Evolutionary conservation across 1,284 basidiomycete species (phyloP).

Genomic region (Taiwanofungus camphoratus): DNA sequence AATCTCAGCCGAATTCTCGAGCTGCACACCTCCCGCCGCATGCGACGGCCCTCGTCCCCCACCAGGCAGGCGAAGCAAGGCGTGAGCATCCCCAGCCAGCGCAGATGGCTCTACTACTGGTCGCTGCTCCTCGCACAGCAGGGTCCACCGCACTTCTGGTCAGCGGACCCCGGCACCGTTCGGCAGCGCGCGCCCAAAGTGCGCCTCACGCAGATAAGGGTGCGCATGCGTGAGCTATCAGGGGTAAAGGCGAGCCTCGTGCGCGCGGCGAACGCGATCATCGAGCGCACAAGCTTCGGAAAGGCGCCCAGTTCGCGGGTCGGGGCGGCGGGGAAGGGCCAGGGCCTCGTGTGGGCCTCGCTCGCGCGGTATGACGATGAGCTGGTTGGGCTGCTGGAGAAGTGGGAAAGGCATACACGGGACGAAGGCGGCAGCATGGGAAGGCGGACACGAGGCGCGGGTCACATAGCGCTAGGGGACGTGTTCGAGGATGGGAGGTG

Average conservation of each 20-base stretch:
- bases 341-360: slow-evolving; percentile 62
- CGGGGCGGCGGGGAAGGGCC: slow-evolving; percentile 18
- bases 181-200: slow-evolving; percentile 24
- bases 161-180: slow-evolving; percentile 16
- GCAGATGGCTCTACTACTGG: slow-evolving; percentile 72
- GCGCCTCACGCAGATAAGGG: slow-evolving; percentile 43
- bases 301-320: slow-evolving; percentile 21
- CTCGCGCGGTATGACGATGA: slow-evolving; percentile 73
- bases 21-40: slow-evolving; percentile 63
- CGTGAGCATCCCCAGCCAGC: slow-evolving; percentile 72
- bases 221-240: slow-evolving; percentile 55
- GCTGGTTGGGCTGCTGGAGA: slow-evolving; percentile 55
- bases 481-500: slow-evolving; percentile 51
- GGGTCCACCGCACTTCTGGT: slow-evolving; percentile 47
- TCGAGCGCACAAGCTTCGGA: slow-evolving; percentile 37
- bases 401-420: slow-evolving; percentile 52
- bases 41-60: slow-evolving; percentile 47
- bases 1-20: slow-evolving; percentile 55
- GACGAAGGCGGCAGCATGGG: slow-evolving; percentile 36
- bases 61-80: slow-evolving; percentile 50
- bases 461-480: slow-evolving; percentile 31
- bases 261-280: slow-evolving; percentile 48
- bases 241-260: slow-evolving; percentile 45
- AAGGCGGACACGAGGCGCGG: slow-evolving; percentile 30
- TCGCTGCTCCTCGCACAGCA: slow-evolving; percentile 53